Evolutionary conservation across 257 asterid genomes (phyloP), one percentile per base, ranked within the genome.

Genomic region (Scutellaria galericulata): DNA sequence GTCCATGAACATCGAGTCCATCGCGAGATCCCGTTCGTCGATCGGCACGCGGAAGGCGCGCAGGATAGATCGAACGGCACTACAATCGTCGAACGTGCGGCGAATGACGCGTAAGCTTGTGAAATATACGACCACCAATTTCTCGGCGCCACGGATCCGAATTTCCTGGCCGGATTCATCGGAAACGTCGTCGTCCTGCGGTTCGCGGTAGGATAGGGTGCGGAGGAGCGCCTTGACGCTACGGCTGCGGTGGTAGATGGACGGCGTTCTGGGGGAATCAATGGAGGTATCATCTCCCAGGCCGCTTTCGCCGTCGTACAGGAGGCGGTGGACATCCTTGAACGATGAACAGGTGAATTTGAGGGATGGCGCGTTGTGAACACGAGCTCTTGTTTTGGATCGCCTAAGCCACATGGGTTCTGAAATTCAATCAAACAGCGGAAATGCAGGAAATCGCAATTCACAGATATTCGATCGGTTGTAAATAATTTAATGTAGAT

Each of bases 11-110:
- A 87, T 51, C 3, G 84, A 62, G 66, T 91, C 98, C 96, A 94
- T 94, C 7, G 97, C 84, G 9, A 94, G 83, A 75, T 94, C 98
- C 13, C 98, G 88, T 56, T 94, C 98, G 86, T 94, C 98, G 60
- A 91, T 75, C 20, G 83, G 74, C 11, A 88, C 98, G 22, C 93
- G 87, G 82, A 91, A 84, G 62, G 83, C 70, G 8, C 90, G 91
- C 15, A 91, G 79, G 47, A 94, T 89, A n/a, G 90, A 51, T 45
- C 83, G 85, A 14, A 86, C 97, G 53, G 85, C 72, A 67, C 80
- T 86, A 84, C 98, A 91, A 42, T 89, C 98, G 82, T 89, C 95
- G 76, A 93, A 93, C 15, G 98, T 91, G 54, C 90, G 80, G 5
- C 97, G 95, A 12, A 93, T 86, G 7, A 91, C 91, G 3, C 96